Conservation (phyloP, 345 rosid genomes). For the Jatropha curcas region DNA sequence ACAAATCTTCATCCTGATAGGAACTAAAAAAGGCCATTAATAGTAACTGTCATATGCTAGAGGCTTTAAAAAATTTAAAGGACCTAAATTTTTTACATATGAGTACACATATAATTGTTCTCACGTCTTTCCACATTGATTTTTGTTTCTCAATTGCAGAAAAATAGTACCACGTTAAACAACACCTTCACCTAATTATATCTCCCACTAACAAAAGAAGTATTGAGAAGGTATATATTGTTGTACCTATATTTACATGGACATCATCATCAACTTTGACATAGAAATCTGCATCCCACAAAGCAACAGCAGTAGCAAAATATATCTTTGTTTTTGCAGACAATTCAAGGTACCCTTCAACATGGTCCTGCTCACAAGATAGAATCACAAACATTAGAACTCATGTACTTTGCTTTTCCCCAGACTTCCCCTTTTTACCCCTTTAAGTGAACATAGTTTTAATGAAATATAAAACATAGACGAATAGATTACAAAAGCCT, state of each 20-base stretch:
- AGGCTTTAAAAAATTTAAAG: neutral
- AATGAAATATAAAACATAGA: neutral
- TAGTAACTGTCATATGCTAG: neutral
- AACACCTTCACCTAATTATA: neutral
- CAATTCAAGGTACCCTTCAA: constrained; percentile 95
- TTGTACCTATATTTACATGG: constrained; percentile 89
- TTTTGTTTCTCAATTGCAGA: neutral
- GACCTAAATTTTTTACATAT: neutral
- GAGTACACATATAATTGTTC: neutral
- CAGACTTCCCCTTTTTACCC: neutral
- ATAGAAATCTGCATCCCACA: constrained; percentile 97
- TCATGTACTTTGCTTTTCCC: neutral
- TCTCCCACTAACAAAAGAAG: neutral
- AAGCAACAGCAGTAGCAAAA: constrained; percentile 80
- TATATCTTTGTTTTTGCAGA: constrained; percentile 95
- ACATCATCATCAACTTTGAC: constrained; percentile 98
- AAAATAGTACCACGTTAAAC: neutral
- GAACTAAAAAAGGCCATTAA: neutral
- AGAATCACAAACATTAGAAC: constrained; percentile 13
- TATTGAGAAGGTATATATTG: neutral
- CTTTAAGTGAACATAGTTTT: neutral
- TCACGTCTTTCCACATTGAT: neutral
- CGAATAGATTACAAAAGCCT: constrained; percentile 5
- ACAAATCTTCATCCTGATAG: neutral
- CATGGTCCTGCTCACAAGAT: constrained; percentile 68